phyloP scores from a whole-genome alignment of 2,329 filamentous ascomycete genomes.

The Ophiocordyceps camponoti-saundersi region DNA sequence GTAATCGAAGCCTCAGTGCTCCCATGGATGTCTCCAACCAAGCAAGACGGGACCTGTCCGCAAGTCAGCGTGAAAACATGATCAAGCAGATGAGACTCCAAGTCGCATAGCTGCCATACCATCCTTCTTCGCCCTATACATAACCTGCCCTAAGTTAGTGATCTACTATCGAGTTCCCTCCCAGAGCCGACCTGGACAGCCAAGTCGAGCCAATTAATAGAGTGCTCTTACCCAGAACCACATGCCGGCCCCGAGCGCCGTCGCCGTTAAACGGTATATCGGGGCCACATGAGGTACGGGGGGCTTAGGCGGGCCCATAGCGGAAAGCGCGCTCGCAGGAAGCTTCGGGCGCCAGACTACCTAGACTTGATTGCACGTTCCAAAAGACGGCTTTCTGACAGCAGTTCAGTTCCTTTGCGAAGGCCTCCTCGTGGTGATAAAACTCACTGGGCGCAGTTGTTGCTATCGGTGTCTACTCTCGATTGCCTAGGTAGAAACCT shows the following conservation, averaged over 20 bases:
- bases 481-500: no score
- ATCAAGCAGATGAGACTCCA: no score
- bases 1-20: conserved; percentile 46
- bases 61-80: neutral
- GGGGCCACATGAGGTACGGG: conserved; percentile 31
- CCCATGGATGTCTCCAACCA: conserved; percentile 94
- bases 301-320: conserved; percentile 20
- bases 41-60: conserved; percentile 52
- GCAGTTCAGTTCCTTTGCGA: no score
- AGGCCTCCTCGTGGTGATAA: no score
- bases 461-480: no score
- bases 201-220: no score
- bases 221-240: conserved; percentile 80
- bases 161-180: no score
- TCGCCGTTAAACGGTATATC: conserved; percentile 73
- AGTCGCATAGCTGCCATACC: conserved; percentile 28
- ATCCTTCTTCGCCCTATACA: conserved; percentile 95
- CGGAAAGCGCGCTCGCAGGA: conserved; percentile 2
- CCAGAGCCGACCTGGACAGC: no score
- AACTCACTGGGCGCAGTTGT: no score
- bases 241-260: conserved; percentile 84
- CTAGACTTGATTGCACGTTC: no score
- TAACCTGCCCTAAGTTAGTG: conserved; percentile 39
- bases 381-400: no score
- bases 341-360: no score